These are phyloP conservation scores for Sanghuangporus weigelae DNA, from an alignment of 1,284 basidiomycete genomes.

Conservation along the genomic window DNA sequence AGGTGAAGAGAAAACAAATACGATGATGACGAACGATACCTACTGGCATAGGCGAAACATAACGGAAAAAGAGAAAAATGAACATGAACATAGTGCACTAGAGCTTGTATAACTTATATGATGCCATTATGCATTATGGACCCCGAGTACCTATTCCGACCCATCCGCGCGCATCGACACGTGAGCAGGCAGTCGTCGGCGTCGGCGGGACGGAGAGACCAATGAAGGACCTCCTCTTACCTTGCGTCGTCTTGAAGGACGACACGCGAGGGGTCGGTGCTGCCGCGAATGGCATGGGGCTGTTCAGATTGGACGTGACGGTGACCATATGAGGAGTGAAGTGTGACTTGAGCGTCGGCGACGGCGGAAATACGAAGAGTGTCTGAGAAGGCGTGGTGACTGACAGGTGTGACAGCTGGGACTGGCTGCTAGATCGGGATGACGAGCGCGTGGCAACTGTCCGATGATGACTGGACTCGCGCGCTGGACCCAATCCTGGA, in stretches of 20 bases:
- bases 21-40: not conserved
- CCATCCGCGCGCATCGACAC: conserved; percentile 75
- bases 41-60: not conserved
- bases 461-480: conserved; percentile 26
- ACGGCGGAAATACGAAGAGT: conserved; percentile 78
- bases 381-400: conserved; percentile 57
- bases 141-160: conserved; percentile 44
- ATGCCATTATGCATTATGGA: not conserved
- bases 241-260: conserved; percentile 52
- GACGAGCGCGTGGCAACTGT: conserved; percentile 16
- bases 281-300: conserved; percentile 46
- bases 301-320: conserved; percentile 52
- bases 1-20: not conserved
- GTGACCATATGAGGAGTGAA: conserved; percentile 67
- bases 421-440: conserved; percentile 11
- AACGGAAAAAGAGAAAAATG: not conserved
- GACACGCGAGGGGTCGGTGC: conserved; percentile 68
- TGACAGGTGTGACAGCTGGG: conserved; percentile 18
- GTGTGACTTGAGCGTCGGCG: conserved; percentile 55
- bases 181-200: conserved; percentile 77
- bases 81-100: not conserved
- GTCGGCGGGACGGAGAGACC: conserved; percentile 60
- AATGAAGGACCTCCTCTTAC: conserved; percentile 66
- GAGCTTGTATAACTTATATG: not conserved
- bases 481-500: conserved; percentile 15